Percentiles rank a stretch among this genome's conserved stretches.
These are phyloP conservation scores for Rhododendron molle DNA, from an alignment of 148 eudicot species.

Conservation along the genomic window DNA sequence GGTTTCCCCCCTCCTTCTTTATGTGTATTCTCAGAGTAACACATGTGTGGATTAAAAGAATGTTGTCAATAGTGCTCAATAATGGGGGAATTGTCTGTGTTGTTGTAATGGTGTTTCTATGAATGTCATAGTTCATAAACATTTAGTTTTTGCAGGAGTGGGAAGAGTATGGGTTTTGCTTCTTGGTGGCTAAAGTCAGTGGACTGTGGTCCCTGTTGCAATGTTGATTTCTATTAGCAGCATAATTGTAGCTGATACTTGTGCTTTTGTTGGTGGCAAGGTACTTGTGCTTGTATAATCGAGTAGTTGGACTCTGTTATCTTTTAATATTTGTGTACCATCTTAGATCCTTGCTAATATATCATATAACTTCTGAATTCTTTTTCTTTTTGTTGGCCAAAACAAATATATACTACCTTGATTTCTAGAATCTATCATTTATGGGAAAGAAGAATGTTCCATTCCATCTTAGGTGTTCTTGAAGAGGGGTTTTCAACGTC, in stretches of 20 bases:
- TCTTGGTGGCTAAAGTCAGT: constrained; percentile 82
- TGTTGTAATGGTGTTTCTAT: background rate
- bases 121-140: background rate
- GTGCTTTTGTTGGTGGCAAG: constrained; percentile 92
- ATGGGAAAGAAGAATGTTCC: background rate
- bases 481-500: background rate
- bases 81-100: too few species aligned
- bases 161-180: constrained; percentile 75
- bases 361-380: background rate
- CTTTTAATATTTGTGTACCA: background rate
- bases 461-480: background rate
- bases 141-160: constrained; percentile 40
- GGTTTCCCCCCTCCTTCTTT: too few species aligned
- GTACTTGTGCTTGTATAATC: constrained; percentile 30
- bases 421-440: background rate
- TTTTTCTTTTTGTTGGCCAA: too few species aligned
- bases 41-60: too few species aligned
- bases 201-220: constrained; percentile 97
- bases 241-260: constrained; percentile 93
- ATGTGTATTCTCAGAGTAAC: too few species aligned
- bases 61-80: too few species aligned
- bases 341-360: background rate
- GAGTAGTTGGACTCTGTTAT: background rate
- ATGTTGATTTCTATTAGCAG: constrained; percentile 74
- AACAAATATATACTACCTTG: background rate